Conservation (phyloP, 768 basidiomycete species). For the Leccinum imitatum region DNA sequence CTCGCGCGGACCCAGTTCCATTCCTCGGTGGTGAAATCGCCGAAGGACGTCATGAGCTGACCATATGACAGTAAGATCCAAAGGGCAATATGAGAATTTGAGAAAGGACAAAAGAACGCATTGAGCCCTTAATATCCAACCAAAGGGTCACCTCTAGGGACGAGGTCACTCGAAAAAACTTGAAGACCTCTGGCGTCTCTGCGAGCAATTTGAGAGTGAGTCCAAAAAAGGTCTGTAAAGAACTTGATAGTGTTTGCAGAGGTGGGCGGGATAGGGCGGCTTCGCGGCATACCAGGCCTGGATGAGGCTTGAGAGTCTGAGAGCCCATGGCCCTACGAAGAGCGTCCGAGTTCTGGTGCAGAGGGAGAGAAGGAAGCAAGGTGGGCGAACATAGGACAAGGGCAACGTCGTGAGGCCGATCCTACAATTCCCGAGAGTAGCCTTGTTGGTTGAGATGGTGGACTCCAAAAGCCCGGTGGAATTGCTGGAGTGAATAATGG, state of each 20-base stretch:
- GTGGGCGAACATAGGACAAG: conserved; percentile 31
- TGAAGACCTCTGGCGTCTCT: conserved; percentile 44
- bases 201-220: conserved; percentile 43
- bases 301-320: conserved; percentile 23
- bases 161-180: conserved; percentile 32
- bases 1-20: conserved; percentile 53
- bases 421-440: conserved; percentile 36
- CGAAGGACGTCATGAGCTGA: conserved; percentile 45
- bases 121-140: conserved; percentile 49
- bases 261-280: conserved; percentile 46
- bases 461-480: conserved; percentile 50
- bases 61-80: conserved; percentile 13
- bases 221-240: conserved; percentile 36
- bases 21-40: conserved; percentile 45
- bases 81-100: neutral
- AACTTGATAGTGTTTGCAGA: conserved; percentile 41
- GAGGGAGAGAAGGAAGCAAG: neutral
- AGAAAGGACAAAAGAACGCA: conserved; percentile 28
- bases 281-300: conserved; percentile 43
- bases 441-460: conserved; percentile 33
- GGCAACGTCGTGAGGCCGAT: conserved; percentile 30
- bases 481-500: conserved; percentile 31
- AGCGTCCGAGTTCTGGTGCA: neutral
- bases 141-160: conserved; percentile 46
- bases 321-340: conserved; percentile 23